Conservation (phyloP, 2,329 filamentous ascomycete genomes). For the Scedosporium aurantiacum region DNA sequence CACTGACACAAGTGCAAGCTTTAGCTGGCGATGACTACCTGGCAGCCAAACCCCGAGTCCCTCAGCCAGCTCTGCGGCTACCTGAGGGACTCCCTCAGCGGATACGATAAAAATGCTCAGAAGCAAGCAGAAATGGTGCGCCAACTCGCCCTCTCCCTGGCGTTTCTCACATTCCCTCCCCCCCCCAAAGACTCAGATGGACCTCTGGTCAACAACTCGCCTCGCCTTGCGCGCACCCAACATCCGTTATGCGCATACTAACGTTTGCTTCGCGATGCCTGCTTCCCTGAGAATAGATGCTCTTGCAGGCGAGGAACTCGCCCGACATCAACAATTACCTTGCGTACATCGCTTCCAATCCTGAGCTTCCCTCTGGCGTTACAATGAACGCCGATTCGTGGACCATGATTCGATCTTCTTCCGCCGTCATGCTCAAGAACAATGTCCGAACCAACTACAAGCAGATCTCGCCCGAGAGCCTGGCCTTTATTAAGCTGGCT, state of each 20-base stretch:
- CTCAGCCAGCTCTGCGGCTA: constrained; percentile 81
- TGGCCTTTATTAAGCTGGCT: constrained; percentile 68
- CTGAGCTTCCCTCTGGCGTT: constrained; percentile 49
- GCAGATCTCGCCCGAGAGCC: constrained; percentile 60
- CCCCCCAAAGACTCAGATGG: background rate
- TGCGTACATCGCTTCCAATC: constrained; percentile 73
- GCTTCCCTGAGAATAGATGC: constrained; percentile 53
- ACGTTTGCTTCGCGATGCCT: constrained; percentile 10
- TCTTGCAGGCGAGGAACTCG: constrained; percentile 74
- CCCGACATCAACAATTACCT: constrained; percentile 98
- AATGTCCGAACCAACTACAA: constrained; percentile 70
- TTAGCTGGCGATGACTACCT: constrained; percentile 56
- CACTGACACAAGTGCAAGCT: constrained; percentile 9
- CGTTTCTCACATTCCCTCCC: background rate
- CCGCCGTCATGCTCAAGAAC: constrained; percentile 93
- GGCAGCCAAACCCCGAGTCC: constrained; percentile 82
- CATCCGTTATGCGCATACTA: constrained; percentile 9
- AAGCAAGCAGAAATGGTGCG: constrained; percentile 83
- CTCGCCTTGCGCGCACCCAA: background rate
- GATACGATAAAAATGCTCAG: constrained; percentile 65
- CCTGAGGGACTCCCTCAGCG: constrained; percentile 84
- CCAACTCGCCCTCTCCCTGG: background rate
- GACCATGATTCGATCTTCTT: constrained; percentile 71
- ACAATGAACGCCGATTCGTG: constrained; percentile 50
- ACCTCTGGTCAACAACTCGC: background rate